phyloP scores from a whole-genome alignment of 352 stramenopile genomes.

The Pythium phragmitis region DNA sequence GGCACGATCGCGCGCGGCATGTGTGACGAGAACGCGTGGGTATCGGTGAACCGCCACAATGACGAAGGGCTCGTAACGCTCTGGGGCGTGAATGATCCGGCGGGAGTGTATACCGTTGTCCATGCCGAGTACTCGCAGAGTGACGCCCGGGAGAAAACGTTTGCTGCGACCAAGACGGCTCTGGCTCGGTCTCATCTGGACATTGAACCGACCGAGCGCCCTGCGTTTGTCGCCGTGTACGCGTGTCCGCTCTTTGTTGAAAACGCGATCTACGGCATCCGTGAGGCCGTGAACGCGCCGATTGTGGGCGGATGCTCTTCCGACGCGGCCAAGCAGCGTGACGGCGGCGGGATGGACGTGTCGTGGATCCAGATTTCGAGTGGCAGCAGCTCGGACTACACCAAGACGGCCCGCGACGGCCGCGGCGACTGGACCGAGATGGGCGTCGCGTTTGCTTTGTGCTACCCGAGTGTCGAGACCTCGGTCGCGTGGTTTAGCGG shows the following conservation, averaged over 20 bases:
- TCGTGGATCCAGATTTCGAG: slow-evolving; percentile 89
- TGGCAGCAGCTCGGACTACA: slow-evolving; percentile 77
- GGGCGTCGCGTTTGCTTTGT: slow-evolving; percentile 79
- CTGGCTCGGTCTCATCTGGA: slow-evolving; percentile 50
- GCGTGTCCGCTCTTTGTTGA: slow-evolving; percentile 82
- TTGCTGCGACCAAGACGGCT: slow-evolving; percentile 65
- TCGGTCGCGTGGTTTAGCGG: slow-evolving; percentile 87
- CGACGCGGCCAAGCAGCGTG: slow-evolving; percentile 67
- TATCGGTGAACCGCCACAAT: slow-evolving; percentile 85
- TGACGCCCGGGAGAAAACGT: slow-evolving; percentile 76
- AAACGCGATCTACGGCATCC: slow-evolving; percentile 79
- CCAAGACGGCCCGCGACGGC: slow-evolving; percentile 68
- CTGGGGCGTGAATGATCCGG: slow-evolving; percentile 84
- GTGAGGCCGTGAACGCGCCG: slow-evolving; percentile 72
- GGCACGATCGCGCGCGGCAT: slow-evolving; percentile 82
- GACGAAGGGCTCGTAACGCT: slow-evolving; percentile 79
- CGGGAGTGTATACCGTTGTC: slow-evolving; percentile 80
- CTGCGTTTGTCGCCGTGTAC: slow-evolving; percentile 79
- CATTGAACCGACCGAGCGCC: slow-evolving; percentile 66
- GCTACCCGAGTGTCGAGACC: slow-evolving; percentile 84
- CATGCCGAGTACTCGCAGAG: slow-evolving; percentile 80
- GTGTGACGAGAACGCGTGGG: slow-evolving; percentile 87
- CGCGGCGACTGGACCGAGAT: slow-evolving; percentile 81
- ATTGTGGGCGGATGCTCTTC: slow-evolving; percentile 86
- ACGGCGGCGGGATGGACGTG: slow-evolving; percentile 56